Percentiles rank a stretch among this genome's conserved stretches.
phyloP scores from a whole-genome alignment of 2,329 filamentous ascomycete species.

The Penicillium olsonii region DNA sequence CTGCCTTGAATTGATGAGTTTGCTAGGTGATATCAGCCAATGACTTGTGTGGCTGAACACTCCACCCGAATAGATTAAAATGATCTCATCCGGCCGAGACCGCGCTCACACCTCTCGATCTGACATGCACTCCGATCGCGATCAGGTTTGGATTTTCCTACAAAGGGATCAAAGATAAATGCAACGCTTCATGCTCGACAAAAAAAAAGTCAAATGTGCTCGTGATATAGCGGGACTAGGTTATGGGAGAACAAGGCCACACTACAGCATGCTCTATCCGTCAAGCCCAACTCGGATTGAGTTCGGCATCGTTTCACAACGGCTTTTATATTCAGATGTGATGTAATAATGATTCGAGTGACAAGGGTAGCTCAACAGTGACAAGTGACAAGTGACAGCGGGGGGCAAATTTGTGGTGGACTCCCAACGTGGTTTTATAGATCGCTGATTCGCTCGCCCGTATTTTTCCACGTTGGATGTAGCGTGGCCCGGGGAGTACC shows the following conservation, averaged over 20 bases:
- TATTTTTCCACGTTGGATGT: slow-evolving; percentile 12
- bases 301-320: slow-evolving; percentile 9
- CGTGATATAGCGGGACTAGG: too few relatives aligned
- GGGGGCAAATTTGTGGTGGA: slow-evolving; percentile 17
- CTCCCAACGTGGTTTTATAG: neutral
- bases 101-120: slow-evolving; percentile 2
- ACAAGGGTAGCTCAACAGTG: slow-evolving; percentile 4
- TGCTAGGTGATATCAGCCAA: slow-evolving; percentile 4
- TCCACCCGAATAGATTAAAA: slow-evolving; percentile 31
- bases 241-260: neutral
- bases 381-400: slow-evolving; percentile 10
- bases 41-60: slow-evolving; percentile 28
- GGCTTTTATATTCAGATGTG: slow-evolving; percentile 8
- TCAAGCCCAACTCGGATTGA: neutral
- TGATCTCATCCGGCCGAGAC: slow-evolving; percentile 26
- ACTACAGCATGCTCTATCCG: neutral
- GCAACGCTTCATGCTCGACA: too few relatives aligned
- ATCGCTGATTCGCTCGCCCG: slow-evolving; percentile 13
- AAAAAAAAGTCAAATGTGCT: too few relatives aligned
- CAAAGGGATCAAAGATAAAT: neutral
- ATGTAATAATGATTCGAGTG: slow-evolving; percentile 24
- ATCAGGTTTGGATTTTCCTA: neutral
- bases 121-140: neutral
- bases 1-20: slow-evolving; percentile 2
- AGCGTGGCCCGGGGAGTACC: slow-evolving; percentile 10